phyloP scores from a whole-genome alignment of 805 yeast genomes.

The Ogataea naganishii region DNA sequence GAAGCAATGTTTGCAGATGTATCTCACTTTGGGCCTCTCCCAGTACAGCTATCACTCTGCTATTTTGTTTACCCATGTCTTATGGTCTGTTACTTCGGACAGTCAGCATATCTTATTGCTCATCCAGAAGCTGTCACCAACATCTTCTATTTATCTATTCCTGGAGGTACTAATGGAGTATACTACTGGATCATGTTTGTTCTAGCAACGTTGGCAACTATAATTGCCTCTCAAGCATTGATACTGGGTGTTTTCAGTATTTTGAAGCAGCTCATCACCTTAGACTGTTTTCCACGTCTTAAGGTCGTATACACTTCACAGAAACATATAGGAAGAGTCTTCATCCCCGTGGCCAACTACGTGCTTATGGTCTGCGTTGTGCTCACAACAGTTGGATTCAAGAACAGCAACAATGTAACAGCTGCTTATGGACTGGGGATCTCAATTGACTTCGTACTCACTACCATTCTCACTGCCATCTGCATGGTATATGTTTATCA shows the following conservation, averaged over 20 bases:
- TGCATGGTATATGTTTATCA: constrained; percentile 39
- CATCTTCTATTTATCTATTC: constrained; percentile 40
- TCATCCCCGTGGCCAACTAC: constrained; percentile 42
- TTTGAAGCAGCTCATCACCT: constrained; percentile 39
- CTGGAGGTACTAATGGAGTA: constrained; percentile 36
- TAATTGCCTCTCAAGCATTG: constrained; percentile 55
- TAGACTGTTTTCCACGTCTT: constrained; percentile 47
- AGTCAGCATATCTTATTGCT: constrained; percentile 38
- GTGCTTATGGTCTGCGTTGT: constrained; percentile 42
- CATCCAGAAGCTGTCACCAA: constrained; percentile 31
- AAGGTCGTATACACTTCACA: constrained; percentile 36
- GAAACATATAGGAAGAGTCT: constrained; percentile 39
- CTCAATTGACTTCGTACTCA: constrained; percentile 44
- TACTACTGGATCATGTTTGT: constrained; percentile 45
- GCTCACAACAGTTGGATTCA: constrained; percentile 43
- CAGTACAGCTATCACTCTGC: constrained; percentile 39
- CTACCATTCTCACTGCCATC: constrained; percentile 36
- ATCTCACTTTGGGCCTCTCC: constrained; percentile 43
- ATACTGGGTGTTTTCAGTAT: constrained; percentile 48
- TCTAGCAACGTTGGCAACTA: constrained; percentile 44
- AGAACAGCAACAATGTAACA: constrained; percentile 39
- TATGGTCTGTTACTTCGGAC: constrained; percentile 48
- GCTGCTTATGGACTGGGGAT: constrained; percentile 57
- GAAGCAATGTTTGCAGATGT: constrained; percentile 62
- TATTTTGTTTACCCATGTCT: constrained; percentile 43